Conservation (phyloP, 2,329 filamentous ascomycete species). For the Colletotrichum falcatum region DNA sequence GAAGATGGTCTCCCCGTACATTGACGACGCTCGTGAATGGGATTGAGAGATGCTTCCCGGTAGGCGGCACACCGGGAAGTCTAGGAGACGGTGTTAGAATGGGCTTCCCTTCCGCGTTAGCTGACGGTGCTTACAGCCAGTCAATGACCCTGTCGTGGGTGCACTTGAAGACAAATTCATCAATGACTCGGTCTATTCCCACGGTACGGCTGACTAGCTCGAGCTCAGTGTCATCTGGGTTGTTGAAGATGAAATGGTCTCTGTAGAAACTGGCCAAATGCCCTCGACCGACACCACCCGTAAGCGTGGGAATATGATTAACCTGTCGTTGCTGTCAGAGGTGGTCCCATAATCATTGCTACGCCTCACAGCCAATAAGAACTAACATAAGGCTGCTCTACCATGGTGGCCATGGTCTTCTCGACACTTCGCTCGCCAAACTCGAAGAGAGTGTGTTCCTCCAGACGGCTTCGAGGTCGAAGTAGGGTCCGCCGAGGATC, state of each 20-base stretch:
- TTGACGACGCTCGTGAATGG: conserved; percentile 73
- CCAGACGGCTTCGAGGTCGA: conserved; percentile 83
- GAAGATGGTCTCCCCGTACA: conserved; percentile 71
- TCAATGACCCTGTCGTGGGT: conserved; percentile 74
- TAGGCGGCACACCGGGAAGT: conserved; percentile 67
- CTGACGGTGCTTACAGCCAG: conserved; percentile 69
- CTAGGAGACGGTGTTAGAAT: conserved; percentile 40
- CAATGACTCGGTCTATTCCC: conserved; percentile 77
- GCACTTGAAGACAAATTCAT: conserved; percentile 76
- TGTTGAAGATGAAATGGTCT: conserved; percentile 80
- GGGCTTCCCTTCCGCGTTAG: neutral
- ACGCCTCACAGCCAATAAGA: neutral
- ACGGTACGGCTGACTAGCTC: conserved; percentile 79
- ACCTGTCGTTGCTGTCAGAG: conserved; percentile 19
- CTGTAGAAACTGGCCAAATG: conserved; percentile 76
- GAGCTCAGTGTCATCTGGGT: conserved; percentile 74
- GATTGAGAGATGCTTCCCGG: conserved; percentile 64
- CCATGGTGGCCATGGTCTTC: conserved; percentile 85
- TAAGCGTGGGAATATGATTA: conserved; percentile 54
- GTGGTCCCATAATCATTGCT: neutral
- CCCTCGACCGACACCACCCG: conserved; percentile 76
- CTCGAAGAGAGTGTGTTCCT: conserved; percentile 80
- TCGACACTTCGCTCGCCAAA: conserved; percentile 77
- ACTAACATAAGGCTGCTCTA: conserved; percentile 80
- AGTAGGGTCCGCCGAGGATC: conserved; percentile 71